Percentiles rank a stretch among this genome's conserved stretches.
These are phyloP conservation scores for Gomphus bonarii DNA, from an alignment of 1,284 basidiomycete genomes.

Conservation along the genomic window DNA sequence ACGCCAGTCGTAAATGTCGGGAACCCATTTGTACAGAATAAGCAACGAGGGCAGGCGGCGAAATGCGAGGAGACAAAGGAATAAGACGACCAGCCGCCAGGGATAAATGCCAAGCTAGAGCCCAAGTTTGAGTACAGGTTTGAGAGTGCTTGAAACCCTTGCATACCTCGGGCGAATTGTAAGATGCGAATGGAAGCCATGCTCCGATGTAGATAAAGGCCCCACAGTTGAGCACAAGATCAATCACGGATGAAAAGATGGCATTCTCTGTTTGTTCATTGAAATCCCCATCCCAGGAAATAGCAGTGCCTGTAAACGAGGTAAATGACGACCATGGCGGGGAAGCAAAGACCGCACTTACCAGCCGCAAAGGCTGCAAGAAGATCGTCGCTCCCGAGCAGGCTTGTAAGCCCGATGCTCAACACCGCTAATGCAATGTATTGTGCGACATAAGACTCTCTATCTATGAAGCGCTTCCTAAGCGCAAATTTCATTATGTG, in stretches of 20 bases:
- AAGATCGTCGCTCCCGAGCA: conserved; percentile 79
- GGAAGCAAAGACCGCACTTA: conserved; percentile 16
- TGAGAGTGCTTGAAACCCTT: background rate
- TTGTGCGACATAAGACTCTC: conserved; percentile 86
- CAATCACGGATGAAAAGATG: conserved; percentile 84
- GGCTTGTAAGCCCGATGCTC: conserved; percentile 67
- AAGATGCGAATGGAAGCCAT: conserved; percentile 30
- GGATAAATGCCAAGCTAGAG: conserved; percentile 72
- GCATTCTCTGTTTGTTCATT: conserved; percentile 77
- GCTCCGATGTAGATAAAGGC: conserved; percentile 90
- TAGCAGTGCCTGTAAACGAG: conserved; percentile 55
- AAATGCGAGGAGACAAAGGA: conserved; percentile 55
- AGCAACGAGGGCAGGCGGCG: conserved; percentile 72
- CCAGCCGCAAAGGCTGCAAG: conserved; percentile 91
- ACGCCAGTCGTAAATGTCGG: conserved; percentile 72
- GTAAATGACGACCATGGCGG: background rate
- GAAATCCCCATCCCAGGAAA: conserved; percentile 94
- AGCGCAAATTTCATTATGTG: conserved; percentile 79
- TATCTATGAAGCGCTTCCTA: conserved; percentile 69
- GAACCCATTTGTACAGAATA: conserved; percentile 69
- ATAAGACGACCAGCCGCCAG: conserved; percentile 64
- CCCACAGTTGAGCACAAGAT: conserved; percentile 74
- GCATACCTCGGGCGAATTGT: conserved; percentile 8
- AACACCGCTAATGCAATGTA: conserved; percentile 81
- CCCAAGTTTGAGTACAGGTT: conserved; percentile 18